A percentile compares a stretch with the other conserved stretches of the same genome.
phyloP scores from a whole-genome alignment of 2,329 filamentous ascomycete species.

The Onygenales sp. region DNA sequence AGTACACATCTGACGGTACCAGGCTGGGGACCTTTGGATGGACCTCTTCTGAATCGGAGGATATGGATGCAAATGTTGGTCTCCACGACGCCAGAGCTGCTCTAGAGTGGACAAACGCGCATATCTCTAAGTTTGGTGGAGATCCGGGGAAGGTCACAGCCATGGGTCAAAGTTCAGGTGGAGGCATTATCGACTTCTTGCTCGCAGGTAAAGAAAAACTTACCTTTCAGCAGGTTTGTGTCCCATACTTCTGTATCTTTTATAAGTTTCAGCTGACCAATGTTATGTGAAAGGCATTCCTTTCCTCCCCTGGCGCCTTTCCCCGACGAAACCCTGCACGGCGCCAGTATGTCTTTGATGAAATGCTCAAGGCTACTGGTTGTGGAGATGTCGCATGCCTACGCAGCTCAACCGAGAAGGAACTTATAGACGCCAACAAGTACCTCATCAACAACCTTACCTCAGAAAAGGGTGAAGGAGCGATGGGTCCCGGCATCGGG shows the following conservation, averaged over 20 bases:
- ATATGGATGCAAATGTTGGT: constrained; percentile 7
- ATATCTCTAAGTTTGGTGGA: constrained; percentile 9
- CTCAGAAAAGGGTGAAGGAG: not conserved
- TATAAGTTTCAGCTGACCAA: not conserved
- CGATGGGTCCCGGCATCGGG: constrained; percentile 4
- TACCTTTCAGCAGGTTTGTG: not conserved
- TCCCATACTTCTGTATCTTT: not conserved
- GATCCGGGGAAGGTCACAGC: constrained; percentile 6
- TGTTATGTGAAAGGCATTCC: constrained; percentile 4
- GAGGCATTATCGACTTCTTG: constrained; percentile 4
- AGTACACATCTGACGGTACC: not conserved
- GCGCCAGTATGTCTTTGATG: constrained; percentile 5
- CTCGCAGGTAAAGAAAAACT: not conserved
- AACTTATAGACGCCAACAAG: constrained; percentile 7
- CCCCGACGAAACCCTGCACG: constrained; percentile 5
- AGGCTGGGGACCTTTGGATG: constrained; percentile 8
- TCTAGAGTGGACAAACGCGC: constrained; percentile 5
- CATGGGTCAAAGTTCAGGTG: constrained; percentile 6
- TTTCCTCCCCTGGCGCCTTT: constrained; percentile 6
- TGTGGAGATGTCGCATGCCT: constrained; percentile 7
- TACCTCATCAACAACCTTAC: constrained; percentile 7
- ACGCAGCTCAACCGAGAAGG: not conserved
- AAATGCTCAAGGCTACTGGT: constrained; percentile 6
- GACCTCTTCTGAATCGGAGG: constrained; percentile 1
- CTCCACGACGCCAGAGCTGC: constrained; percentile 6